Conservation (phyloP, 129 eudicot species). For the Dittrichia graveolens region DNA sequence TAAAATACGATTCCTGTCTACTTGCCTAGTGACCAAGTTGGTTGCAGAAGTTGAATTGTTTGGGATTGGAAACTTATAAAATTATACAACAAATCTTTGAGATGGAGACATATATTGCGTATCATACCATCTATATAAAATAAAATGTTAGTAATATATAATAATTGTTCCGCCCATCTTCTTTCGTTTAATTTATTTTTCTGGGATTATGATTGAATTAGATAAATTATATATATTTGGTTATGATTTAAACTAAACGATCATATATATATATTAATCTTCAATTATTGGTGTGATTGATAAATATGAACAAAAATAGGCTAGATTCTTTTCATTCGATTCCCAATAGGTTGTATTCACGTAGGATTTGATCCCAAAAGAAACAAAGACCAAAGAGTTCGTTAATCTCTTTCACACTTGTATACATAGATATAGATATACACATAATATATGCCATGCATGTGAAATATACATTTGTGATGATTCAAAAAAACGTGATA, state of each 20-base stretch:
- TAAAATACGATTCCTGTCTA: neutral
- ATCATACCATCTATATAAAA: neutral
- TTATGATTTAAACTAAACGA: neutral
- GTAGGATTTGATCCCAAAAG: no score
- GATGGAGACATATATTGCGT: slow-evolving; percentile 19
- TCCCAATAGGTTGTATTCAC: no score
- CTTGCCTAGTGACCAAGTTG: slow-evolving; percentile 14
- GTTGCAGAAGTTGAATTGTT: neutral
- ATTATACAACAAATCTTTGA: slow-evolving; percentile 3
- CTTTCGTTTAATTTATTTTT: neutral
- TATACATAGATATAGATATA: no score
- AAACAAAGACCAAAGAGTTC: no score
- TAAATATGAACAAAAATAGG: neutral
- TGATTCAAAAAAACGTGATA: no score
- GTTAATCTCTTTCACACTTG: no score
- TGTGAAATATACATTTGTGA: no score
- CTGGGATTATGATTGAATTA: neutral
- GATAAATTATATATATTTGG: neutral
- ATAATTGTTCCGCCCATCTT: neutral
- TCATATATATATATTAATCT: neutral
- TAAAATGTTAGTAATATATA: neutral
- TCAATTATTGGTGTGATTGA: slow-evolving; percentile 5
- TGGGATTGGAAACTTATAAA: neutral
- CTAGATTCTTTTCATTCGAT: no score
- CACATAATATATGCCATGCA: no score